A percentile compares a stretch with the other conserved stretches of the same genome.
phyloP scores from a whole-genome alignment of 2,329 filamentous ascomycete species.

The Plectosphaerella cucumerina region DNA sequence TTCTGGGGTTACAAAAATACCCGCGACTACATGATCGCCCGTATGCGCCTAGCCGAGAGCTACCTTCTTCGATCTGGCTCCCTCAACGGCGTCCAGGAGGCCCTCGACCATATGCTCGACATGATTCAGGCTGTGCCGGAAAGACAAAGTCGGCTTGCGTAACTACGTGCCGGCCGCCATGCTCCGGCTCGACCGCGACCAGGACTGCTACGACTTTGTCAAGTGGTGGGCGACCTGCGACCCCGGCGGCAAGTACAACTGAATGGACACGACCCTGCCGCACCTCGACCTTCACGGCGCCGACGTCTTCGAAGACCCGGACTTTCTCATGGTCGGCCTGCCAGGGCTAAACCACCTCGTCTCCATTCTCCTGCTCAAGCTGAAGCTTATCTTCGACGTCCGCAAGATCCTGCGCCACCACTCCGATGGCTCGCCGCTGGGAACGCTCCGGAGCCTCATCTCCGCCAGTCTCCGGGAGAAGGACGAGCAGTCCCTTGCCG shows the following conservation, averaged over 20 bases:
- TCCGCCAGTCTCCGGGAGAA: constrained; percentile 10
- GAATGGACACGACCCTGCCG: constrained; percentile 12
- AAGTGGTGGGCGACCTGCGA: constrained; percentile 25
- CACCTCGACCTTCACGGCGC: constrained; percentile 15
- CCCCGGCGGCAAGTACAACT: constrained; percentile 12
- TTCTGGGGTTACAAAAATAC: constrained; percentile 39
- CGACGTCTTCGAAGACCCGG: constrained; percentile 14
- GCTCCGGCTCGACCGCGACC: constrained; percentile 42
- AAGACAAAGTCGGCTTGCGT: constrained; percentile 40
- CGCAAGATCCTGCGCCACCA: constrained; percentile 17
- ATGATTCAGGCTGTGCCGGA: constrained; percentile 39
- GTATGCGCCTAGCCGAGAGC: constrained; percentile 23
- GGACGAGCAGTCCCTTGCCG: background rate
- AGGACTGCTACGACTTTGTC: constrained; percentile 44
- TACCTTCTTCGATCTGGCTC: constrained; percentile 27
- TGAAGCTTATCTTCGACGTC: constrained; percentile 22
- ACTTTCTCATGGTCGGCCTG: constrained; percentile 1
- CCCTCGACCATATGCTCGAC: constrained; percentile 34
- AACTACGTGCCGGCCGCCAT: constrained; percentile 33
- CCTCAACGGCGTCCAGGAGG: constrained; percentile 26
- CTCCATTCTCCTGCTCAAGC: constrained; percentile 17
- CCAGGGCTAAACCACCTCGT: constrained; percentile 8
- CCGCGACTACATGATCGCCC: constrained; percentile 38
- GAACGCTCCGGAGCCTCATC: constrained; percentile 18
- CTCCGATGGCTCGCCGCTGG: constrained; percentile 12